These are phyloP conservation scores for Alternaria arbusti DNA, from an alignment of 2,329 filamentous ascomycete genomes.

Conservation along the genomic window DNA sequence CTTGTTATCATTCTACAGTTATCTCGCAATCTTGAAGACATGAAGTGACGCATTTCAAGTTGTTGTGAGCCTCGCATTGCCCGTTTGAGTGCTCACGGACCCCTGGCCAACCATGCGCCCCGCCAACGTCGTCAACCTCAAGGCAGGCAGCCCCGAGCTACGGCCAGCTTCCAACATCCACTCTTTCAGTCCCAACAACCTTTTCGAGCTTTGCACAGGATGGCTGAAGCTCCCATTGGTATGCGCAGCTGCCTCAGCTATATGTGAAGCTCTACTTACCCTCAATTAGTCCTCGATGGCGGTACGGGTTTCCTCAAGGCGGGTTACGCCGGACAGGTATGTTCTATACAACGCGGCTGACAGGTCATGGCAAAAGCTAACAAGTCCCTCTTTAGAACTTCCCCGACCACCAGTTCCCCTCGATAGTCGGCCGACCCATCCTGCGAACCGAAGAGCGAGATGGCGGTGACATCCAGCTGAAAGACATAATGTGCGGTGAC, in stretches of 20 bases:
- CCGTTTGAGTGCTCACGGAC: constrained; percentile 28
- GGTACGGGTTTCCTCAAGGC: constrained; percentile 99
- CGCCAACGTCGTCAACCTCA: constrained; percentile 40
- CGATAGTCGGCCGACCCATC: constrained; percentile 97
- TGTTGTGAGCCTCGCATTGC: constrained; percentile 17
- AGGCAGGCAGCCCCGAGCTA: constrained; percentile 20
- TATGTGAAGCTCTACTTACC: constrained; percentile 35
- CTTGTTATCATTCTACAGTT: no score
- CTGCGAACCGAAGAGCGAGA: constrained; percentile 92
- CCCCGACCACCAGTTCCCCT: constrained; percentile 97
- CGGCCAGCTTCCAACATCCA: constrained; percentile 19
- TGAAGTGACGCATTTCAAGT: neutral
- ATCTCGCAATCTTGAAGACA: neutral
- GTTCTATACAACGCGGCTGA: constrained; percentile 22
- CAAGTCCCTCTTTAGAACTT: constrained; percentile 72
- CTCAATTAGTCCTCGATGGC: constrained; percentile 87
- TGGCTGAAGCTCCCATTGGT: constrained; percentile 60
- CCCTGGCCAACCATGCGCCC: constrained; percentile 26
- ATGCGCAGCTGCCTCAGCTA: constrained; percentile 24
- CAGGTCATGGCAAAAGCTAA: constrained; percentile 8
- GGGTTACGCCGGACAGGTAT: constrained; percentile 90
- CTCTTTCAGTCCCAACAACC: constrained; percentile 12
- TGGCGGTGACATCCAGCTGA: constrained; percentile 73
- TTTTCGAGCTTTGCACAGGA: constrained; percentile 36
- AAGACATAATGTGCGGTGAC: constrained; percentile 99